phyloP scores from a whole-genome alignment of 495 filamentous ascomycete genomes.

The Cercophora scortea region DNA sequence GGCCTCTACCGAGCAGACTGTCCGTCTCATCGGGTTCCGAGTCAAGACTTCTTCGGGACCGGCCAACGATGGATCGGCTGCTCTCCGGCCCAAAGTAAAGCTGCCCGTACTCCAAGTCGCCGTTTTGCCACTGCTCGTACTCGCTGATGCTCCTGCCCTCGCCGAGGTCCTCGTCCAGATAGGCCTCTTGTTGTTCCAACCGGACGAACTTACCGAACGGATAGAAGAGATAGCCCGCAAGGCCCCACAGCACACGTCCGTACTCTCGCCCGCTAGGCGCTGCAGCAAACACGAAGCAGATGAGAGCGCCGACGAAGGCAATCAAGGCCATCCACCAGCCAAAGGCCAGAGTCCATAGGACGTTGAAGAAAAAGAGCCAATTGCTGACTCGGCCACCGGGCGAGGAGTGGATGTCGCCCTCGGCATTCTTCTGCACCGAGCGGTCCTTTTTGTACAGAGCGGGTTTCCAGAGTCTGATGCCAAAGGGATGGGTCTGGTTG shows the following conservation, averaged over 20 bases:
- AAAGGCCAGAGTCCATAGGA: constrained; percentile 85
- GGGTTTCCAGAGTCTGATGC: constrained; percentile 98
- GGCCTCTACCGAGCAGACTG: constrained; percentile 69
- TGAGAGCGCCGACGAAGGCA: constrained; percentile 59
- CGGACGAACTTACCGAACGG: constrained; percentile 95
- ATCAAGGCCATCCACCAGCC: constrained; percentile 94
- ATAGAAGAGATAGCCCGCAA: constrained; percentile 84
- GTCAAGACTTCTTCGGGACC: constrained; percentile 80
- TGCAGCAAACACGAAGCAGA: constrained; percentile 75
- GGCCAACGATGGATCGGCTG: constrained; percentile 77
- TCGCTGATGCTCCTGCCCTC: constrained; percentile 98
- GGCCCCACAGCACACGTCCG: constrained; percentile 73
- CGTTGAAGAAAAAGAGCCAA: constrained; percentile 77
- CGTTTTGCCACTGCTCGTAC: constrained; percentile 98
- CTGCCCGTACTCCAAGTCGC: constrained; percentile 89
- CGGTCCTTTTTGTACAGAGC: constrained; percentile 95
- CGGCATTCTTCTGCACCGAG: constrained; percentile 91
- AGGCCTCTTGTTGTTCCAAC: constrained; percentile 86
- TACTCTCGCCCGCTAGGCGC: constrained; percentile 77
- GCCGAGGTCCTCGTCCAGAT: constrained; percentile 94
- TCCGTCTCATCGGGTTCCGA: constrained; percentile 77
- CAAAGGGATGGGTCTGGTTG: constrained; percentile 97
- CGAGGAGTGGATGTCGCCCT: constrained; percentile 94
- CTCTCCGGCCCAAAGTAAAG: constrained; percentile 87
- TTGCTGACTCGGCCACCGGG: constrained; percentile 81